Evolutionary conservation across 2,329 filamentous ascomycete species (phyloP).

Genomic region (Cladophialophora yegresii): DNA sequence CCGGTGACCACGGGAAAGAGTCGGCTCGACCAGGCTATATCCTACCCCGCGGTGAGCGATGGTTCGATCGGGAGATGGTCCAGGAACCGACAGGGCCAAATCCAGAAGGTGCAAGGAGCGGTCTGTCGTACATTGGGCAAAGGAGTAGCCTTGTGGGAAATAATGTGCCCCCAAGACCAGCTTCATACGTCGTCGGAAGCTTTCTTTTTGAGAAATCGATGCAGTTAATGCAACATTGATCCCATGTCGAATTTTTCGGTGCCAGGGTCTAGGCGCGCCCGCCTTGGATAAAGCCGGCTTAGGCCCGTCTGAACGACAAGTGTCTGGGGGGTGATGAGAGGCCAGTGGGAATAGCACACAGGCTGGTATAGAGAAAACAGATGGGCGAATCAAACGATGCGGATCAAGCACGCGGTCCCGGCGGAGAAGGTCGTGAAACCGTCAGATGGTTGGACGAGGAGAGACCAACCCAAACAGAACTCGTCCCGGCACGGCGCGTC

Average conservation of each 20-base stretch:
- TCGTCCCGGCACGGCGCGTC: not conserved
- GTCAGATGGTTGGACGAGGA: not conserved
- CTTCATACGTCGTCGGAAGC: not conserved
- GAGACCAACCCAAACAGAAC: not conserved
- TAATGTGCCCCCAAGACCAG: conserved; percentile 13
- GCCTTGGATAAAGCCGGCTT: conserved; percentile 3
- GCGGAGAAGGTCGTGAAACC: conserved; percentile 14
- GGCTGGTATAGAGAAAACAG: conserved; percentile 16
- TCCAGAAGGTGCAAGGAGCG: conserved; percentile 11
- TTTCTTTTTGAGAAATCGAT: conserved; percentile 4
- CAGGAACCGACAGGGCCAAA: conserved; percentile 14
- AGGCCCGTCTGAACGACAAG: conserved; percentile 5
- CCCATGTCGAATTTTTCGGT: conserved; percentile 30
- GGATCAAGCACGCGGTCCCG: conserved; percentile 29
- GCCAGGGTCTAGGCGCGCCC: conserved; percentile 8
- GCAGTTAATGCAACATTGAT: conserved; percentile 21
- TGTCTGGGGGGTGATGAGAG: conserved; percentile 10
- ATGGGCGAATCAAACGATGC: conserved; percentile 27
- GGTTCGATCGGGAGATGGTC: conserved; percentile 6
- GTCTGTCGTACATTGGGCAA: conserved; percentile 22
- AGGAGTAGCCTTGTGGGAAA: conserved; percentile 18
- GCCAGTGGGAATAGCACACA: conserved; percentile 11
- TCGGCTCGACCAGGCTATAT: conserved; percentile 17
- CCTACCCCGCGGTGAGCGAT: not conserved
- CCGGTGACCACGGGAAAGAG: conserved; percentile 8